Evolutionary conservation across 805 yeast genomes (phyloP), one percentile per base, ranked within the genome.

Genomic region (Candida ovalis): DNA sequence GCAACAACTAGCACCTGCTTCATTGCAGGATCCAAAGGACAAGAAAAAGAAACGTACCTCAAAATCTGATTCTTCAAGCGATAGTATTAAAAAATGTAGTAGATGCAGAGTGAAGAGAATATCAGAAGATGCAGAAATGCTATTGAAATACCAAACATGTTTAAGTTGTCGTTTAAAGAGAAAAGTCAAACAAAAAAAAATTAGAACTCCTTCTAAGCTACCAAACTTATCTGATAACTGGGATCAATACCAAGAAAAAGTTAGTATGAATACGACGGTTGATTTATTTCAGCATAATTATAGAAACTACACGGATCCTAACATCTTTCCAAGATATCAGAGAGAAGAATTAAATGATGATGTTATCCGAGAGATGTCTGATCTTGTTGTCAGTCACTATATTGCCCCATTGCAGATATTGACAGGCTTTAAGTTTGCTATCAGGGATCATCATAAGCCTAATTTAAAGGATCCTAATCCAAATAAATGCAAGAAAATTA

Each of bases 391-490:
- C 4, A 63, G 62, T 27, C 54, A 61, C 10, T 74, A 70, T 47
- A 63, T 74, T 19, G 54, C 59, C n/a, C 77, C 78, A 5, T 47
- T 74, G 32, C 74, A 72, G 62, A 57, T 55, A 3, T 52, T 61
- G 2, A 71, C 78, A 0, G 77, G 77, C 1, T 74, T 66, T 49
- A 64, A 69, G 44, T 73, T 73, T 49, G 74, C 76, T 0, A 70
- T 72, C 12, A 61, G 78, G 44, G 78, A 74, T 51, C 72, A 67
- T 51, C 78, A 74, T 52, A 71, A 72, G 55, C 65, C 67, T 15
- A 52, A 58, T 22, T 42, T 65, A 24, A 42, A 51, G 8, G 66
- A 63, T 40, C 48, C 56, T 3, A 72, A 72, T 32, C 73, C 74
- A 4, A 60, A 68, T 35, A 69, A 67, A 49, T 59, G 70, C 7